phyloP scores from a whole-genome alignment of 352 stramenopile species.

The Peronospora destructor region DNA sequence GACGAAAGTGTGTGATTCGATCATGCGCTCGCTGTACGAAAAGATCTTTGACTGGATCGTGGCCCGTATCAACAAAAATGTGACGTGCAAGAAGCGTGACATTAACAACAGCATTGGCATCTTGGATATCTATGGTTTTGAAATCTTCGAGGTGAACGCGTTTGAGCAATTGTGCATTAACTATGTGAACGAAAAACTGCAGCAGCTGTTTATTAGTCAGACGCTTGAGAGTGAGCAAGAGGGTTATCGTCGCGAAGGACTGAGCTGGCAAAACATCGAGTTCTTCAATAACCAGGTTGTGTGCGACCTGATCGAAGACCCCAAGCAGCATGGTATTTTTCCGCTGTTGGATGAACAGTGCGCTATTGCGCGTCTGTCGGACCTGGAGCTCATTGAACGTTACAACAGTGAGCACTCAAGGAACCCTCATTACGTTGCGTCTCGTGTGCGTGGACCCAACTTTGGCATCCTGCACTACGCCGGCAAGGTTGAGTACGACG shows the following conservation, averaged over 20 bases:
- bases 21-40: constrained; percentile 83
- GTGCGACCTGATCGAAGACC: constrained; percentile 84
- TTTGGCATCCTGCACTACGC: constrained; percentile 84
- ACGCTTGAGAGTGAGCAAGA: constrained; percentile 76
- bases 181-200: constrained; percentile 87
- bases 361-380: constrained; percentile 57
- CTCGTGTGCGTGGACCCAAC: constrained; percentile 55
- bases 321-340: constrained; percentile 78
- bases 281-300: constrained; percentile 88
- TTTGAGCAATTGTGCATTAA: constrained; percentile 90
- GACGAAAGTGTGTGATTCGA: constrained; percentile 79
- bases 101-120: constrained; percentile 83
- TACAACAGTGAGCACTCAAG: constrained; percentile 62
- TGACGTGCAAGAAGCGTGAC: constrained; percentile 49
- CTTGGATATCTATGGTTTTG: constrained; percentile 88
- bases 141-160: constrained; percentile 87
- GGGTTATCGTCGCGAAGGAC: constrained; percentile 64
- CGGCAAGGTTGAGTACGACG: constrained; percentile 82
- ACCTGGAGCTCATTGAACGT: constrained; percentile 70
- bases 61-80: constrained; percentile 76
- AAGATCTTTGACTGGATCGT: constrained; percentile 89
- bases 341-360: constrained; percentile 76
- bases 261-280: constrained; percentile 67
- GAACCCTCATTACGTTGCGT: constrained; percentile 74
- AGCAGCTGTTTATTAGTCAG: constrained; percentile 84